phyloP scores from a whole-genome alignment of 2,329 filamentous ascomycete genomes.

The Venturia pyrina region DNA sequence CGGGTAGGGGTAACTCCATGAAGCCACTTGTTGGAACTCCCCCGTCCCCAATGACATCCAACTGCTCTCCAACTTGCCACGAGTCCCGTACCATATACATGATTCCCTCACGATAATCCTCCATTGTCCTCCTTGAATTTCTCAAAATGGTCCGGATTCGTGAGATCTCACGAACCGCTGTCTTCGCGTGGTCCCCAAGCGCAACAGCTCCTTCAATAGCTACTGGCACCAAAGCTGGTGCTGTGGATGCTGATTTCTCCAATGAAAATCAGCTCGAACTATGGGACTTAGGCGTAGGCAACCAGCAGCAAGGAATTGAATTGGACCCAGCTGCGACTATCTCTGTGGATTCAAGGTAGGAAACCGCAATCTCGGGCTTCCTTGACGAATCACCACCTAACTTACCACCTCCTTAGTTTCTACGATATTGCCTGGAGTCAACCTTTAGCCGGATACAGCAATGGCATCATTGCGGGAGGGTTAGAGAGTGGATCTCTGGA shows the following conservation, averaged over 20 bases:
- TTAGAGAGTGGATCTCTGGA: conserved; percentile 90
- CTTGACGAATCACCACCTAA: conserved; percentile 12
- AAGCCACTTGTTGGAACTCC: neutral
- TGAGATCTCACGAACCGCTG: conserved; percentile 92
- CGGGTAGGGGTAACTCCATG: neutral
- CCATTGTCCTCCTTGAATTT: neutral
- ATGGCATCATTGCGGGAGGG: conserved; percentile 87
- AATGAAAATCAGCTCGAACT: conserved; percentile 94
- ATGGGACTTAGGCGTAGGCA: conserved; percentile 85
- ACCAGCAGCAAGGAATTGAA: conserved; percentile 56
- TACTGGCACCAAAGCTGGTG: conserved; percentile 88
- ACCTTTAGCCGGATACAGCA: conserved; percentile 64
- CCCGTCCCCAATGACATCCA: neutral
- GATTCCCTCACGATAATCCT: neutral
- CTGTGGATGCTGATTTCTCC: conserved; percentile 94
- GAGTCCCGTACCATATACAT: neutral
- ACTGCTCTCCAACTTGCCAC: neutral
- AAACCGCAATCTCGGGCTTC: neutral
- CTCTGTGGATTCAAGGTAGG: conserved; percentile 78
- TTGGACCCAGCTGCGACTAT: conserved; percentile 78
- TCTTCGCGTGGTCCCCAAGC: conserved; percentile 92
- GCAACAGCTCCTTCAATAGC: conserved; percentile 71
- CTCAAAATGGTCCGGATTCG: conserved; percentile 80
- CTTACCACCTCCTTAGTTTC: conserved; percentile 52
- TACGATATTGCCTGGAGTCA: conserved; percentile 95